phyloP scores from a whole-genome alignment of 1,139 yeast species.

The Nakaseomyces delphensis region DNA sequence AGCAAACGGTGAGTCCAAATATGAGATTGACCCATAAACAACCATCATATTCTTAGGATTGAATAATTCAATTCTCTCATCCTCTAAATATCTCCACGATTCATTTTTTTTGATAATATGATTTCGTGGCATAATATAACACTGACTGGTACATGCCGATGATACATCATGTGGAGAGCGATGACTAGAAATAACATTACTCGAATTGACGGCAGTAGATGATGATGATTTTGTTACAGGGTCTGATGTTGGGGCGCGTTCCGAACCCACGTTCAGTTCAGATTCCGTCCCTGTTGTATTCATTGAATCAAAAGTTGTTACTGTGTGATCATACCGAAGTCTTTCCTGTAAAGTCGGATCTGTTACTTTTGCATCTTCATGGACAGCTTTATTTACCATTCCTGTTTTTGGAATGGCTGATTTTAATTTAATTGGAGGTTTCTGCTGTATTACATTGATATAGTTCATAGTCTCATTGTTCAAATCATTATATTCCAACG shows the following conservation, averaged over 20 bases:
- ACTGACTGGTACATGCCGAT: not conserved
- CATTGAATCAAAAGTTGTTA: too few relatives aligned
- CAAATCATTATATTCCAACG: not conserved
- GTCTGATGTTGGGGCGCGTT: not conserved
- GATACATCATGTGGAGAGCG: not conserved
- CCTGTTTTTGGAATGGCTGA: not conserved
- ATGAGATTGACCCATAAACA: slow-evolving; percentile 14
- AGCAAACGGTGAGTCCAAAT: slow-evolving; percentile 15
- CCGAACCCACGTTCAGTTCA: too few relatives aligned
- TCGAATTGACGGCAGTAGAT: not conserved
- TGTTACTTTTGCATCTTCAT: not conserved
- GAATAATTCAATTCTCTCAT: slow-evolving; percentile 12
- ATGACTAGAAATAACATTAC: not conserved
- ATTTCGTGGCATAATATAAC: not conserved
- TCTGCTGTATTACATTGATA: not conserved
- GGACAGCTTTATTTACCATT: not conserved
- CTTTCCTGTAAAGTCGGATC: too few relatives aligned
- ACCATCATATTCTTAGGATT: slow-evolving; percentile 15
- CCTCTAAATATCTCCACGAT: not conserved
- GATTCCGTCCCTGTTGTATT: too few relatives aligned
- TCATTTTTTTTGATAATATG: not conserved
- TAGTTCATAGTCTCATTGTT: not conserved
- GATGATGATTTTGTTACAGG: not conserved
- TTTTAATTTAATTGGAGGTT: not conserved
- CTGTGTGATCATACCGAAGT: too few relatives aligned